Conservation (phyloP, 2,329 filamentous ascomycete genomes). For the Fusarium tricinctum region DNA sequence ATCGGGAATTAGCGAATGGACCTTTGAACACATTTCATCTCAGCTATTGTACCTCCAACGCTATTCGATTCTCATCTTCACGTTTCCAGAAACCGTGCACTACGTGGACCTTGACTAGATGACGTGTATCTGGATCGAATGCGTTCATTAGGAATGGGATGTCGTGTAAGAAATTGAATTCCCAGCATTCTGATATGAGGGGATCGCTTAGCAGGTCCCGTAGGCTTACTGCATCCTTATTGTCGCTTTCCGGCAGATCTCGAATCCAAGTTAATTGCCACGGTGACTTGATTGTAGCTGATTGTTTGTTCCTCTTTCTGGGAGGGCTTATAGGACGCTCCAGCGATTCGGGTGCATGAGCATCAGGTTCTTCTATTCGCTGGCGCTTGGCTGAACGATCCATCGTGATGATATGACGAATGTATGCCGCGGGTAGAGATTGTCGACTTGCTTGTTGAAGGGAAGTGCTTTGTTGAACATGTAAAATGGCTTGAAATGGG, state of each 20-base stretch:
- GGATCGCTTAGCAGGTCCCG: conserved; percentile 80
- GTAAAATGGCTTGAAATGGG: background rate
- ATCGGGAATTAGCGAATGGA: conserved; percentile 16
- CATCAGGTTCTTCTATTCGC: conserved; percentile 37
- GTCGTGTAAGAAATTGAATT: conserved; percentile 78
- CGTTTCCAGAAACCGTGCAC: conserved; percentile 76
- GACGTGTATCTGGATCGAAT: conserved; percentile 65
- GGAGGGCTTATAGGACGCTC: conserved; percentile 64
- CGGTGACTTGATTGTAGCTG: conserved; percentile 67
- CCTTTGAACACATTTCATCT: background rate
- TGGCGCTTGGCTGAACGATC: conserved; percentile 53
- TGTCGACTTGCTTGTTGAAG: background rate
- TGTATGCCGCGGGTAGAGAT: too few relatives aligned
- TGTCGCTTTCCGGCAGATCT: conserved; percentile 71
- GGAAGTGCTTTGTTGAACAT: background rate
- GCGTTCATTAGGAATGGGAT: conserved; percentile 68
- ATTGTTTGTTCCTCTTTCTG: conserved; percentile 50
- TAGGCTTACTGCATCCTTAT: conserved; percentile 76
- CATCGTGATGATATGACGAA: conserved; percentile 45
- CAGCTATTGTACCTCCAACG: conserved; percentile 66
- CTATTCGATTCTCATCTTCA: conserved; percentile 71
- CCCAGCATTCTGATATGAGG: conserved; percentile 78
- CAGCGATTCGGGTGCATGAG: conserved; percentile 49
- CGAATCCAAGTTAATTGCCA: conserved; percentile 78
- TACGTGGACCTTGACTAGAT: conserved; percentile 66